Evolutionary conservation across 345 rosid genomes (phyloP), one percentile per base, ranked within the genome.

Genomic region (Hypericum androsaemum): DNA sequence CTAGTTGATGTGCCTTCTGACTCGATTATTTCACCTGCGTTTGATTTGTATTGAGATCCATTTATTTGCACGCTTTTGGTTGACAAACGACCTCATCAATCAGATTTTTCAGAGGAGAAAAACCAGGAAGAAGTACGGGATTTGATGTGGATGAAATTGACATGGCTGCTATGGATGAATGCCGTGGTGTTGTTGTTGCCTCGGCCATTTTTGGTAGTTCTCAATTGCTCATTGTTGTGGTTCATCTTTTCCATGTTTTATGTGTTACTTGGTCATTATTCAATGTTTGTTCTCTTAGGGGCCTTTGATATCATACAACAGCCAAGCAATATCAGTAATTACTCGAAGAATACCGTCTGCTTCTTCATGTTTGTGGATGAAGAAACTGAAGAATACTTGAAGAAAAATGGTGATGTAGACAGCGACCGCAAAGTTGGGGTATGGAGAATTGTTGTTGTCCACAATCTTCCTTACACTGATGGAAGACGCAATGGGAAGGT

Each of bases 401-500:
- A 75, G 77, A 71, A 58, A 43, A 71, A 77, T 44, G 63, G 89
- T 54, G 78, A 72, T 54, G 64, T 88, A 41, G 74, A 76, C 17
- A 64, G 53, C 58, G 72, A 39, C 44, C 80, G 74, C 73, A 94
- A 53, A 70, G 65, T 76, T 47, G 99, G 99, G 58, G 60, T 94
- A 50, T 94, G 97, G 99, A 86, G 94, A 76, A 63, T 94, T 56
- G 92, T 80, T 70, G 85, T 83, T 54, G 82, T 77, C 40, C 97
- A 62, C 60, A 88, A 88, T 75, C 87, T 78, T 68, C 99, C 99
- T 40, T 94, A 86, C 58, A 17, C 61, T 0, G 99, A 94, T 61
- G 85, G 89, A 39, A 76, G 99, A 52, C 99, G 99, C 67, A 88
- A 74, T 22, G 99, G 99, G 53, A 94, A 94, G 84, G 99, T 86